Percentiles rank a stretch among this genome's conserved stretches.
phyloP scores from a whole-genome alignment of 305 asterid species.

The Fraxinus platypoda region DNA sequence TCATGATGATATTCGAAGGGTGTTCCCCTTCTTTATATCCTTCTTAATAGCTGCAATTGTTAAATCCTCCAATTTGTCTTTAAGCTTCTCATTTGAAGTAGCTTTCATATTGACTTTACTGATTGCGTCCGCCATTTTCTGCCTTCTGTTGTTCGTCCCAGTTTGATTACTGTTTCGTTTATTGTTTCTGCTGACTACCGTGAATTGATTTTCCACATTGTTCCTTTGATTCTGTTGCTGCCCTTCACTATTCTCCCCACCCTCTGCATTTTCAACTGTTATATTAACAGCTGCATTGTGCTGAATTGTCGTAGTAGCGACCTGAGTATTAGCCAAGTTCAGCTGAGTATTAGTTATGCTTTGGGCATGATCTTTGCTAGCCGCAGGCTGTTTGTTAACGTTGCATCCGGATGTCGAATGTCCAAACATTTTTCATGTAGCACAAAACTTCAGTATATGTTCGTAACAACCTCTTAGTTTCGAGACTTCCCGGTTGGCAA shows the following conservation, averaged over 20 bases:
- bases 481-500: too few species aligned
- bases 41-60: not conserved
- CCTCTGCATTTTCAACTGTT: too few species aligned
- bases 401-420: too few species aligned
- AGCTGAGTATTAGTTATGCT: not conserved
- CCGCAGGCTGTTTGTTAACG: too few species aligned
- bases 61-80: not conserved
- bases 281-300: too few species aligned
- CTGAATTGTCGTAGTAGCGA: too few species aligned
- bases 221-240: too few species aligned
- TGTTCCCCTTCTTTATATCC: not conserved
- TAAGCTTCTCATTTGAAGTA: not conserved
- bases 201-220: not conserved
- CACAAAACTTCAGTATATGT: too few species aligned
- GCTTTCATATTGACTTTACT: not conserved
- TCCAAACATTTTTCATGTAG: too few species aligned
- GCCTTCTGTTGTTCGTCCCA: not conserved
- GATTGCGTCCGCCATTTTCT: not conserved
- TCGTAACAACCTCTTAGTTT: too few species aligned
- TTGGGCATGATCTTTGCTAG: not conserved
- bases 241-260: not conserved
- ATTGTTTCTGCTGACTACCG: not conserved
- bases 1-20: not conserved
- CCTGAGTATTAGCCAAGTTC: too few species aligned
- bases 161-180: not conserved